Conservation (phyloP, 2,329 filamentous ascomycete species). For the Xylariaceae sp. region DNA sequence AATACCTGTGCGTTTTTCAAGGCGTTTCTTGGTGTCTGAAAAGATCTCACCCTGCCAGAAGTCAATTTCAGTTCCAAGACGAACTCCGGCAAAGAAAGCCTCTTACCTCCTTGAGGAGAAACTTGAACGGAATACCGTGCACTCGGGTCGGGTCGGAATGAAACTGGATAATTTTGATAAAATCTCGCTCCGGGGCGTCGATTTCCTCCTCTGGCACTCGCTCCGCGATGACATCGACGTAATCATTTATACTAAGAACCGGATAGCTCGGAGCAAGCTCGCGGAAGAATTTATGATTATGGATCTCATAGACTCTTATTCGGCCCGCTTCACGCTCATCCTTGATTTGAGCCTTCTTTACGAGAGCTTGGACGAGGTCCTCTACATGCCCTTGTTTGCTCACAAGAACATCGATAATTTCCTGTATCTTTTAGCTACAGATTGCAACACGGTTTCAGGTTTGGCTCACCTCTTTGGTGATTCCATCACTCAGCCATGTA, state of each 20-base stretch:
- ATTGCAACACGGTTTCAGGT: not conserved
- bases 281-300: conserved; percentile 78
- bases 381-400: conserved; percentile 77
- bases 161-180: conserved; percentile 84
- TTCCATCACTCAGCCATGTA: conserved; percentile 80
- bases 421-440: conserved; percentile 45
- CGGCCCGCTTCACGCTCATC: conserved; percentile 66
- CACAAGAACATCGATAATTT: conserved; percentile 76
- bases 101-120: conserved; percentile 72
- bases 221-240: conserved; percentile 76
- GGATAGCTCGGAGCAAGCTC: conserved; percentile 65
- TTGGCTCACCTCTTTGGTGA: conserved; percentile 76
- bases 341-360: conserved; percentile 75
- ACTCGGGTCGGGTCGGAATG: conserved; percentile 80
- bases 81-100: not conserved
- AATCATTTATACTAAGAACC: conserved; percentile 83
- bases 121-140: conserved; percentile 88
- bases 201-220: conserved; percentile 69
- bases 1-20: conserved; percentile 87
- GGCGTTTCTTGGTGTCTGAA: conserved; percentile 86
- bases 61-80: conserved; percentile 25
- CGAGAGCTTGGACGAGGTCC: conserved; percentile 70
- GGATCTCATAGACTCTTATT: conserved; percentile 78
- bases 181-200: conserved; percentile 52
- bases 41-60: conserved; percentile 69